These are phyloP conservation scores for Thymus quinquecostatus DNA, from an alignment of 257 asterid species.

Conservation along the genomic window DNA sequence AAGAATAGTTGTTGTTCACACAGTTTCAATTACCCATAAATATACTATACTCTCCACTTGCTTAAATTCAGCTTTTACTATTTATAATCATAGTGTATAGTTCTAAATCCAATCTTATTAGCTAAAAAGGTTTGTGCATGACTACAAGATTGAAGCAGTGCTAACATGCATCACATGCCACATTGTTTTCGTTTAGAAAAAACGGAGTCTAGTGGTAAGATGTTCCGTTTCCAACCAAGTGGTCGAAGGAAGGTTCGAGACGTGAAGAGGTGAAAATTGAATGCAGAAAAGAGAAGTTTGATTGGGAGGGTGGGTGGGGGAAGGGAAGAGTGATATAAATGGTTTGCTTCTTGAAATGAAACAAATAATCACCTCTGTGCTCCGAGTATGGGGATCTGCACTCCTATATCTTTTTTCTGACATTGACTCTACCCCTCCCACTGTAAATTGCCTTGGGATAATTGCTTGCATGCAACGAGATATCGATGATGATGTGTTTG, in stretches of 20 bases:
- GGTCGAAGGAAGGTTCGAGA: no score
- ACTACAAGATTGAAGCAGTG: no score
- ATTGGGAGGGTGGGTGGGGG: conserved; percentile 6
- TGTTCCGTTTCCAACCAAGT: no score
- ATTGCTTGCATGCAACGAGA: no score
- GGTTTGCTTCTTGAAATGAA: conserved; percentile 30
- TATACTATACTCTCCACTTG: neutral
- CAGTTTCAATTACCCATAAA: conserved; percentile 10
- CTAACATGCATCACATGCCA: no score
- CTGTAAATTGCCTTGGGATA: no score
- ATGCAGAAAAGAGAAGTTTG: neutral
- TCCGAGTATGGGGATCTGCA: conserved; percentile 19
- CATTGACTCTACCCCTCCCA: neutral
- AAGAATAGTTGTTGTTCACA: conserved; percentile 17
- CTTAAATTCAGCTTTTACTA: neutral
- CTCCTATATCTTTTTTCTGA: neutral
- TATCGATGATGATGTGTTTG: no score
- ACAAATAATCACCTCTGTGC: conserved; percentile 3
- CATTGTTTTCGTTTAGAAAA: no score
- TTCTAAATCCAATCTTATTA: neutral
- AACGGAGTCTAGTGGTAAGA: no score
- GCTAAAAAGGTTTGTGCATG: no score
- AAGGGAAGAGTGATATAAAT: conserved; percentile 8
- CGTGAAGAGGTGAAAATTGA: neutral
- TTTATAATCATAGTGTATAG: neutral